A percentile compares a stretch with the other conserved stretches of the same genome.
These are phyloP conservation scores for Neurospora discreta DNA, from an alignment of 495 filamentous ascomycete genomes.

Conservation along the genomic window DNA sequence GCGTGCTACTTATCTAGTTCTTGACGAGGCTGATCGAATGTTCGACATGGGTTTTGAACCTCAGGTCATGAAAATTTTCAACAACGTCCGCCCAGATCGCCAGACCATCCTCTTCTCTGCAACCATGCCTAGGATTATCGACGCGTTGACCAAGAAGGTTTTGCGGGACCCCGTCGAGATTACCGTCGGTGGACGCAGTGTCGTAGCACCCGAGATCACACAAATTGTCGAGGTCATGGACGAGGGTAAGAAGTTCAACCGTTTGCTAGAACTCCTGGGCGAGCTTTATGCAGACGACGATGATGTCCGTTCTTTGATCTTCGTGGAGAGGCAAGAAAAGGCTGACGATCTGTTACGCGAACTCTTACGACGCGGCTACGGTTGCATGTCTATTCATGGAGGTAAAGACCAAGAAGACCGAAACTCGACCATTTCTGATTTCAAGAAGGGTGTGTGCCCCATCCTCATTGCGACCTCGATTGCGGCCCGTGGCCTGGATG, in stretches of 20 bases:
- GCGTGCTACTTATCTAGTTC: slow-evolving; percentile 81
- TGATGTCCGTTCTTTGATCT: slow-evolving; percentile 80
- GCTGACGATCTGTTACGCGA: slow-evolving; percentile 77
- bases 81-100: slow-evolving; percentile 78
- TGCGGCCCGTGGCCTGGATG: slow-evolving; percentile 88
- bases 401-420: slow-evolving; percentile 94
- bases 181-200: slow-evolving; percentile 78
- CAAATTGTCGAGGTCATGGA: slow-evolving; percentile 85
- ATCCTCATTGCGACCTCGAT: slow-evolving; percentile 93
- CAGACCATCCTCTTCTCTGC: slow-evolving; percentile 95
- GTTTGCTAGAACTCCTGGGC: slow-evolving; percentile 75
- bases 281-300: slow-evolving; percentile 80
- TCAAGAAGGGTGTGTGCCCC: slow-evolving; percentile 83
- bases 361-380: slow-evolving; percentile 79
- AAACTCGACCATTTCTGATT: slow-evolving; percentile 87
- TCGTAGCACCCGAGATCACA: slow-evolving; percentile 89
- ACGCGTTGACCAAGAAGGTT: slow-evolving; percentile 77
- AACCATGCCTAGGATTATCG: slow-evolving; percentile 92
- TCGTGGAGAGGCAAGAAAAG: slow-evolving; percentile 90
- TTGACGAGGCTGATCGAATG: slow-evolving; percentile 98
- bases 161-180: slow-evolving; percentile 84
- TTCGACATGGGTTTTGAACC: slow-evolving; percentile 99
- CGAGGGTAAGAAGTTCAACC: slow-evolving; percentile 74
- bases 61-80: slow-evolving; percentile 93
- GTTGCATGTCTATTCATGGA: slow-evolving; percentile 92